Evolutionary conservation across 2,329 filamentous ascomycete genomes (phyloP), one percentile per base, ranked within the genome.

Genomic region (Phialophora tarda): DNA sequence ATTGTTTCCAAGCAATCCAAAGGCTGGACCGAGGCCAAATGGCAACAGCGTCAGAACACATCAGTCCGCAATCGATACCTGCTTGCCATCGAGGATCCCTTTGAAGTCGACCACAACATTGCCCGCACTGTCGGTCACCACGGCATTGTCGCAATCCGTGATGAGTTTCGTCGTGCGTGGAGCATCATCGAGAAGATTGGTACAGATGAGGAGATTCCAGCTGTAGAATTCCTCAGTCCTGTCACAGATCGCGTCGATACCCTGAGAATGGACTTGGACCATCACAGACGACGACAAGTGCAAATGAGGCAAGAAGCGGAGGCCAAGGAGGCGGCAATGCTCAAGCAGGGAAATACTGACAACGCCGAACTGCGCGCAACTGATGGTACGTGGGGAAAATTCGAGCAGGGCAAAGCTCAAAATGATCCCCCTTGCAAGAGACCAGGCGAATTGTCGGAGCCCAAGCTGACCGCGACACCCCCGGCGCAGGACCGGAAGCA

Each of bases 81-180:
- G 4, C 91, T 97, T 71, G 91, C 92, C 34, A 93, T 97, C 67
- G 93, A 97, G 75, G 93, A 97, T 76, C 93, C 93, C 0, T 97
- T 97, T 74, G 92, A 97, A 79, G 79, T 88, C 1, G 89, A 92
- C 48, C 92, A 97, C 78, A 97, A 97, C 72, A 90, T 97, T 38
- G 93, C 91, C 2, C 84, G 92, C 58, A 96, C 92, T 0, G 92
- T 97, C 0, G 93, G 90, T 6, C 91, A 94, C 74, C 86, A 88
- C 67, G 92, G 92, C 1, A 91, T 96, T 69, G 89, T 91, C 1
- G 85, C 89, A 0, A 95, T 96, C 66, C 84, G 91, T 48, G 90
- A 95, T 72, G 92, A 97, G 78, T 95, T 96, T 74, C 85, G 91
- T 21, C 85, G 92, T 23, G 92, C 91, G 2, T 91, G 91, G 86